A percentile compares a stretch with the other conserved stretches of the same genome.
These are phyloP conservation scores for Candida mesenterica DNA, from an alignment of 1,139 yeast species.

Conservation along the genomic window DNA sequence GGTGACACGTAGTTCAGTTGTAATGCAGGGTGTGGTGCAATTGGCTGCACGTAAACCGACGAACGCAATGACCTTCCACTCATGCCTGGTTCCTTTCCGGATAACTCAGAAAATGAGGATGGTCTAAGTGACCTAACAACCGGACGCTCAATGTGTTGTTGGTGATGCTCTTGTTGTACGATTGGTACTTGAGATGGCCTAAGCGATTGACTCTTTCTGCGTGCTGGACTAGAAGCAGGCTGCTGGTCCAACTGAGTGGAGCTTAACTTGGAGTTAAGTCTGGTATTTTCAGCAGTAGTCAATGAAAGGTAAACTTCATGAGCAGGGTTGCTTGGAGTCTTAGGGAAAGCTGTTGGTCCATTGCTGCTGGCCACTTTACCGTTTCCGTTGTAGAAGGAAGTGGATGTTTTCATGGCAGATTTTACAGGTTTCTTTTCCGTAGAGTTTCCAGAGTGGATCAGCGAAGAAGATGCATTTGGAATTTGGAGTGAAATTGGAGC, in stretches of 20 bases:
- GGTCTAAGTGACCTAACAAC: slow-evolving; percentile 37
- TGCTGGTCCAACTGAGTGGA: slow-evolving; percentile 28
- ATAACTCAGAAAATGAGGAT: slow-evolving; percentile 21
- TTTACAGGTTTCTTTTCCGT: slow-evolving; percentile 47
- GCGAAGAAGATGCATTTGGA: slow-evolving; percentile 5
- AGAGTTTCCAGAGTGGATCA: slow-evolving; percentile 23
- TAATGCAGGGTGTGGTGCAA: slow-evolving; percentile 43
- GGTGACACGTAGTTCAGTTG: slow-evolving; percentile 42
- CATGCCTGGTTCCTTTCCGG: slow-evolving; percentile 22
- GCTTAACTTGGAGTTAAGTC: slow-evolving; percentile 62
- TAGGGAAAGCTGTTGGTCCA: slow-evolving; percentile 5
- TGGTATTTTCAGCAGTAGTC: slow-evolving; percentile 76
- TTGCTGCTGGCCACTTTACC: neutral
- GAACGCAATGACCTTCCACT: slow-evolving; percentile 30
- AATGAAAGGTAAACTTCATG: slow-evolving; percentile 63
- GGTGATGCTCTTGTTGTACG: slow-evolving; percentile 8
- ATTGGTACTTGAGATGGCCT: slow-evolving; percentile 21
- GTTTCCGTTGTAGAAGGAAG: slow-evolving; percentile 23
- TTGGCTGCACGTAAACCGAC: slow-evolving; percentile 40
- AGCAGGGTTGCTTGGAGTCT: slow-evolving; percentile 37
- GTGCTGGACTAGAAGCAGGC: slow-evolving; percentile 6
- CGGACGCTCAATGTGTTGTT: neutral
- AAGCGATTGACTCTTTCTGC: slow-evolving; percentile 20
- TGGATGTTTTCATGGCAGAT: slow-evolving; percentile 61
- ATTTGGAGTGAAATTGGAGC: neutral